phyloP scores from a whole-genome alignment of 1,284 basidiomycete species.

The Acaromyces ingoldii region DNA sequence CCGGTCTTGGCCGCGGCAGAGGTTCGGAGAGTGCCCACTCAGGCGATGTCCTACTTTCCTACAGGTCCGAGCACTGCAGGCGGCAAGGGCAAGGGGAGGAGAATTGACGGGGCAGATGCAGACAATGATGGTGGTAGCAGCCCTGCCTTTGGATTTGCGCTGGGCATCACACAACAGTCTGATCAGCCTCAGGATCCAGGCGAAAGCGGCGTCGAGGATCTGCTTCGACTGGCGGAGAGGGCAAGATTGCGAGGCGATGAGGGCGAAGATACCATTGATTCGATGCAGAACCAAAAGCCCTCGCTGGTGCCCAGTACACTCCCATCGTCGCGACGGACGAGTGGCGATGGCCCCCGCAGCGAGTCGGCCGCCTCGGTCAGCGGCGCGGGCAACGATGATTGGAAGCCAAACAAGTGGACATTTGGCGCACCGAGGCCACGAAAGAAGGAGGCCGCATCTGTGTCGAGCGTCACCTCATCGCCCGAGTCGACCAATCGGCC shows the following conservation, averaged over 20 bases:
- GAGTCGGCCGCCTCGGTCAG: neutral
- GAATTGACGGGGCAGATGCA: neutral
- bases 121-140: neutral
- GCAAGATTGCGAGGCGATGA: constrained; percentile 5
- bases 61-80: neutral
- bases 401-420: constrained; percentile 40
- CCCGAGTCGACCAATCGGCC: neutral
- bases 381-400: constrained; percentile 20
- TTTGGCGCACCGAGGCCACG: constrained; percentile 15
- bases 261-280: neutral
- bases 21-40: constrained; percentile 5
- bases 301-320: neutral
- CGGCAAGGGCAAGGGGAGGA: constrained; percentile 8
- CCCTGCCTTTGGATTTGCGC: constrained; percentile 3
- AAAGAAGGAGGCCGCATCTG: constrained; percentile 3
- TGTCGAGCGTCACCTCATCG: too few species aligned
- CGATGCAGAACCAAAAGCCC: constrained; percentile 2
- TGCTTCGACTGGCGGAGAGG: constrained; percentile 16
- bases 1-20: constrained; percentile 1
- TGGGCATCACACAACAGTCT: neutral
- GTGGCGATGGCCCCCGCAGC: neutral
- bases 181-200: constrained; percentile 21
- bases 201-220: constrained; percentile 42
- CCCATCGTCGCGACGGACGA: too few species aligned
- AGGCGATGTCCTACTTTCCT: constrained; percentile 11